Evolutionary conservation across 371 early-diverging fungal genomes (phyloP).

Genomic region (Haplosporangium sp.): DNA sequence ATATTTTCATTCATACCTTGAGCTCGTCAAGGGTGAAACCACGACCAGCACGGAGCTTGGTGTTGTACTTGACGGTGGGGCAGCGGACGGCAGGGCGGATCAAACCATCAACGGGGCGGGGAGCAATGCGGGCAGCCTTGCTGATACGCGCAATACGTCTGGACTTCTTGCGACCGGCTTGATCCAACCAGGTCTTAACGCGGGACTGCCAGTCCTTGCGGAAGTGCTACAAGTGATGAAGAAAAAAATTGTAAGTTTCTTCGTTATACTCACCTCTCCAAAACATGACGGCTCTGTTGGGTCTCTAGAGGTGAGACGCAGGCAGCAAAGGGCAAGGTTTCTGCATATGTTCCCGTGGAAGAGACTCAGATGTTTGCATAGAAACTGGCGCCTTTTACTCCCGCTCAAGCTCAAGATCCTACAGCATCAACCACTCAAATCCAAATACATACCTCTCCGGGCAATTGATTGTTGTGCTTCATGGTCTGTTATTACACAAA

Average conservation of each 20-base stretch:
- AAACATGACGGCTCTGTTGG: too few species aligned
- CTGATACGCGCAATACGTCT: constrained; percentile 90
- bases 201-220: constrained; percentile 99
- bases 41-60: constrained; percentile 97
- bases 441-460: constrained; percentile 74
- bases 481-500: constrained; percentile 56
- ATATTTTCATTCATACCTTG: constrained; percentile 71
- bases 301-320: too few species aligned
- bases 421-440: neutral
- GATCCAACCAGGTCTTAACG: constrained; percentile 99
- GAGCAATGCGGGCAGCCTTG: constrained; percentile 98
- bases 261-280: too few species aligned
- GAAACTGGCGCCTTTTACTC: neutral
- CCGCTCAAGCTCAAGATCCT: neutral
- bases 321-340: too few species aligned
- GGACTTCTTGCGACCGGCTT: constrained; percentile 96
- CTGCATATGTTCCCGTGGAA: too few species aligned
- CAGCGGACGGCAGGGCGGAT: constrained; percentile 98
- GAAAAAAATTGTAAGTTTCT: too few species aligned
- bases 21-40: constrained; percentile 99
- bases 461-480: constrained; percentile 99
- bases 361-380: too few species aligned
- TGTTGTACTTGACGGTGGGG: constrained; percentile 99
- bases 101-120: constrained; percentile 51
- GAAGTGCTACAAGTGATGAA: constrained; percentile 78